A percentile compares a stretch with the other conserved stretches of the same genome.
Conservation (phyloP, 345 rosid species). For the Lumnitzera racemosa region DNA sequence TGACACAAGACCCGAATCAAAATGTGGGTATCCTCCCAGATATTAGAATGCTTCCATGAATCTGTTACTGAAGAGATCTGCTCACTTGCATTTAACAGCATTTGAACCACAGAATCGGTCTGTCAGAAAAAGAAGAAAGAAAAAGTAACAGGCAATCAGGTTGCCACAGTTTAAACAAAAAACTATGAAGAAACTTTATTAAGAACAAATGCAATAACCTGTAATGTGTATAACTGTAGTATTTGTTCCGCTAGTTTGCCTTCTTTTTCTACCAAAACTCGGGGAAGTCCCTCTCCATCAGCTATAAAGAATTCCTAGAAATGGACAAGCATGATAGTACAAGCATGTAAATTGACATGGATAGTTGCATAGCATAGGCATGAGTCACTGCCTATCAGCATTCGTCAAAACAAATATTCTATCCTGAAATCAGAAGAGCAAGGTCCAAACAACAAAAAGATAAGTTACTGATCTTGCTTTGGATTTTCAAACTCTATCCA, state of each 20-base stretch:
- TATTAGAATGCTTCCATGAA: slow-evolving; percentile 30
- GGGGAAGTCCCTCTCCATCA: slow-evolving; percentile 91
- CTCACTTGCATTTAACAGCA: slow-evolving; percentile 86
- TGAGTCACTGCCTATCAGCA: too few relatives aligned
- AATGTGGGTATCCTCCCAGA: slow-evolving; percentile 64
- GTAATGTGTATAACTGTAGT: slow-evolving; percentile 63
- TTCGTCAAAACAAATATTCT: too few relatives aligned
- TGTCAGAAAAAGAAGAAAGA: slow-evolving; percentile 20
- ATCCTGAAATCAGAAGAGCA: too few relatives aligned
- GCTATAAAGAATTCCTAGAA: slow-evolving; percentile 86
- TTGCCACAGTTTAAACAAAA: not conserved
- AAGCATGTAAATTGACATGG: not conserved
- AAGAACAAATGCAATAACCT: slow-evolving; percentile 35
- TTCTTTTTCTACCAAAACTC: slow-evolving; percentile 78
- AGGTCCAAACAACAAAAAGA: too few relatives aligned
- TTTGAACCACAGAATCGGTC: slow-evolving; percentile 65
- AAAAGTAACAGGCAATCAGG: not conserved
- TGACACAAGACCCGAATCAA: slow-evolving; percentile 88
- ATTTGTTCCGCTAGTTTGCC: slow-evolving; percentile 65
- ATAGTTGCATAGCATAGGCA: too few relatives aligned
- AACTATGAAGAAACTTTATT: not conserved
- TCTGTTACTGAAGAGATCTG: slow-evolving; percentile 57
- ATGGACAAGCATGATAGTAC: not conserved
- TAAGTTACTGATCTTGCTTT: too few relatives aligned
- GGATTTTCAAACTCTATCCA: too few relatives aligned